Evolutionary conservation across 225 moss, liverwort and hornwort species (phyloP).

Genomic region (Neckera pumila): DNA sequence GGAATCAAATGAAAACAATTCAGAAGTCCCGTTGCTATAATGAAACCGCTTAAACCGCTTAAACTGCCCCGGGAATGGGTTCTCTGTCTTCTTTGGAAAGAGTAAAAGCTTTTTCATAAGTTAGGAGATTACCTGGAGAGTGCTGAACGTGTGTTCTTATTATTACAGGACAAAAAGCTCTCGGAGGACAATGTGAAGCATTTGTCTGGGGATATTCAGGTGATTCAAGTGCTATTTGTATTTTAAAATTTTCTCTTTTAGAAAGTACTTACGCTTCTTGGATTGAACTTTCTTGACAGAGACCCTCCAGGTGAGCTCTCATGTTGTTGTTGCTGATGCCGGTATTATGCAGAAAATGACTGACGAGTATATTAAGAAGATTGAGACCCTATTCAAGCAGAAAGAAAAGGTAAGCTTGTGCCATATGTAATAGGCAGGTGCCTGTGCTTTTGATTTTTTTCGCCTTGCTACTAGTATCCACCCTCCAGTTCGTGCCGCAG

Average conservation of each 20-base stretch:
- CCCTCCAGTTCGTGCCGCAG: not conserved
- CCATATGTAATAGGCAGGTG: not conserved
- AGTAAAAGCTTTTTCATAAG: not conserved
- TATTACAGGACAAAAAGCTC: conserved; percentile 72
- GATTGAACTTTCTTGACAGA: not conserved
- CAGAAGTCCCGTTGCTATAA: not conserved
- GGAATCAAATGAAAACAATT: not conserved
- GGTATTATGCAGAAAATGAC: conserved; percentile 64
- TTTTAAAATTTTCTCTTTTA: not conserved
- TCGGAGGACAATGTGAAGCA: conserved; percentile 87
- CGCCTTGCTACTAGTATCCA: not conserved
- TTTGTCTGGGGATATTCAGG: conserved; percentile 77
- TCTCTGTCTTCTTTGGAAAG: not conserved
- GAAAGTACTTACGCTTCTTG: not conserved
- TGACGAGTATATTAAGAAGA: conserved; percentile 82
- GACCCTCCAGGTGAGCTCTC: not conserved
- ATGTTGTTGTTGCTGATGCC: not conserved
- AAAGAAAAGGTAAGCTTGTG: conserved; percentile 68
- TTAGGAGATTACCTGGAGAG: not conserved
- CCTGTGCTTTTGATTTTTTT: not conserved
- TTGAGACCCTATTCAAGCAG: conserved; percentile 72
- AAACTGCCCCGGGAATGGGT: not conserved
- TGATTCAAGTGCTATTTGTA: conserved; percentile 1
- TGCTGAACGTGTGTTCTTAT: not conserved
- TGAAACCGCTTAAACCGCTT: not conserved